Conservation (phyloP, 352 stramenopile species). For the Lagenidium giganteum region DNA sequence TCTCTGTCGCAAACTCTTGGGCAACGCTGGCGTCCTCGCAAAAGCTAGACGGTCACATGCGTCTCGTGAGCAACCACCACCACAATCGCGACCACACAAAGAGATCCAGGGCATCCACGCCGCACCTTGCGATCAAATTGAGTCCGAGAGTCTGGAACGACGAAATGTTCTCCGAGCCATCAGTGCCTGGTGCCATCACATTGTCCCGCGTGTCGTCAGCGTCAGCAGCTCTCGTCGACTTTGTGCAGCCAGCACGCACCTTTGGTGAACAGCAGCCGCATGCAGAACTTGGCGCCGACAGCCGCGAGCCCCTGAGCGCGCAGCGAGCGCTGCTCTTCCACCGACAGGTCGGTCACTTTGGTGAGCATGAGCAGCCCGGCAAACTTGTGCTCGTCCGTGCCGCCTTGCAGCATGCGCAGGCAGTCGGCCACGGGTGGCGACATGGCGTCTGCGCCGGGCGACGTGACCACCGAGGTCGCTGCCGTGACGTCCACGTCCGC, state of each 20-base stretch:
- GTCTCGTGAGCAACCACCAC: neutral
- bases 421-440: no score
- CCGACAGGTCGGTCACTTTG: slow-evolving; percentile 51
- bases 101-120: neutral
- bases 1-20: slow-evolving; percentile 54
- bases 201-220: neutral
- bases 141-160: slow-evolving; percentile 73
- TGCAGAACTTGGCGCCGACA: slow-evolving; percentile 66
- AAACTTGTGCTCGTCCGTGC: slow-evolving; percentile 85
- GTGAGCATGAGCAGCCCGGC: slow-evolving; percentile 84
- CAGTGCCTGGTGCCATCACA: slow-evolving; percentile 24
- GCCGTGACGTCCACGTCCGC: no score
- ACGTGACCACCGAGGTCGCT: no score
- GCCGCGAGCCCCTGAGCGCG: slow-evolving; percentile 52
- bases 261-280: slow-evolving; percentile 74
- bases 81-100: neutral
- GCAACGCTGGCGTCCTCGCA: slow-evolving; percentile 47
- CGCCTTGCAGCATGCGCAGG: slow-evolving; percentile 60
- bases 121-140: slow-evolving; percentile 78
- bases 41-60: slow-evolving; percentile 54
- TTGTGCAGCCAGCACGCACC: slow-evolving; percentile 16
- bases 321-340: slow-evolving; percentile 39
- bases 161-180: slow-evolving; percentile 43
- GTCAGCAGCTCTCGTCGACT: no score
- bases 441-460: no score